A percentile compares a stretch with the other conserved stretches of the same genome.
Conservation (phyloP, 495 filamentous ascomycete species). For the Aeminium ludgeri region DNA sequence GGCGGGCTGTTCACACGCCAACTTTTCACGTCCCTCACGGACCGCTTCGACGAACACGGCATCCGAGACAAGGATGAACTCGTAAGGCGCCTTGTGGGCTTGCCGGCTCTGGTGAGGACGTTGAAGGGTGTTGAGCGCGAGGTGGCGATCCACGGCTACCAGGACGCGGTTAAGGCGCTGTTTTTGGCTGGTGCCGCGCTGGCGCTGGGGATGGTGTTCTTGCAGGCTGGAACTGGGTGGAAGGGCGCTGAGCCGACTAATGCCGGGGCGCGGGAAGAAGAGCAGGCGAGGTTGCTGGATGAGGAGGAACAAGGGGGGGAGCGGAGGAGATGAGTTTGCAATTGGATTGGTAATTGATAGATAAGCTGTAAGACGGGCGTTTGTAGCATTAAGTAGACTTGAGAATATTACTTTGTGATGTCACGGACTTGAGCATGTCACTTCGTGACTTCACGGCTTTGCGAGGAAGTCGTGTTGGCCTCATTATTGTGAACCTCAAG, state of each 20-base stretch:
- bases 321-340: neutral
- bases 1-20: constrained; percentile 55
- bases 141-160: constrained; percentile 48
- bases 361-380: too few relatives aligned
- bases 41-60: constrained; percentile 39
- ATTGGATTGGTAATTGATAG: too few relatives aligned
- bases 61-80: constrained; percentile 34
- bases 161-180: constrained; percentile 37
- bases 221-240: constrained; percentile 61
- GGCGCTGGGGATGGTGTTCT: constrained; percentile 33
- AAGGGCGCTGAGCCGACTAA: constrained; percentile 6
- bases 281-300: neutral
- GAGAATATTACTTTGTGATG: too few relatives aligned
- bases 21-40: constrained; percentile 36
- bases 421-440: too few relatives aligned
- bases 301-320: neutral
- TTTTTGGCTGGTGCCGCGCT: constrained; percentile 41
- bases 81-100: constrained; percentile 47
- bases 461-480: too few relatives aligned
- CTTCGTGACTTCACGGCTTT: too few relatives aligned
- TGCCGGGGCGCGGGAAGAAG: constrained; percentile 17
- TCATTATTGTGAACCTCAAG: too few relatives aligned
- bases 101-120: constrained; percentile 42
- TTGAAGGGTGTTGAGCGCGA: constrained; percentile 36
- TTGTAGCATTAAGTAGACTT: too few relatives aligned